Evolutionary conservation across 352 stramenopile species (phyloP), one percentile per base, ranked within the genome.

Genomic region (Pythium brassicae): DNA sequence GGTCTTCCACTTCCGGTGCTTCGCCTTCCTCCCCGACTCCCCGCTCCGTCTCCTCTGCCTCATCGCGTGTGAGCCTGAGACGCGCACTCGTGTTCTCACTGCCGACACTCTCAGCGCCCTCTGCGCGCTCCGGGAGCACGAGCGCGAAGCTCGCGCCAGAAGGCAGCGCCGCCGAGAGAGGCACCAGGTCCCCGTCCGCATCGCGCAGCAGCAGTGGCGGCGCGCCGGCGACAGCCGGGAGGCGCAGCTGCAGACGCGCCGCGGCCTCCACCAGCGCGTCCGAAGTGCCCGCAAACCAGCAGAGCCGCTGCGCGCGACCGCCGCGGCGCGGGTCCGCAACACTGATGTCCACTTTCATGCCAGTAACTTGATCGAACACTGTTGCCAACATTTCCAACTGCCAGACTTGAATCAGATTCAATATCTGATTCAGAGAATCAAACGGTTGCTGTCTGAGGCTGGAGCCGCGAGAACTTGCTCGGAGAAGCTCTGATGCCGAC

Each of bases 281-380:
- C n/a, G 70, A 81, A 20, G 75, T 86, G 51, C 72, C 71, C 45
- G 61, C 55, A 47, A 81, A 86, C 75, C 75, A 86, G 66, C 63
- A 77, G 35, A 86, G 63, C 49, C 75, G 75, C 20, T 65, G 60
- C 40, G 56, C 47, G 37, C 37, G 15, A 27, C 20, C 53, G 48
- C 52, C 53, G 32, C 20, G 19, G 27, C 57, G 52, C 23, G 29
- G 53, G 49, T 49, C 52, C 40, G 53, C 46, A 8, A 68, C 49
- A 20, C 55, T 47, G 52, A 71, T 61, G 20, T 55, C 58, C 12
- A 62, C 40, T 44, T 71, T 71, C 45, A 35, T 35, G 29, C n/a
- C n/a, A n/a, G n/a, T n/a, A n/a, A n/a, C n/a, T n/a, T n/a, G n/a
- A n/a, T n/a, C n/a, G n/a, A n/a, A n/a, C n/a, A n/a, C n/a, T n/a